Evolutionary conservation across 306 rosid genomes (phyloP).

Genomic region (Cicer bijugum): DNA sequence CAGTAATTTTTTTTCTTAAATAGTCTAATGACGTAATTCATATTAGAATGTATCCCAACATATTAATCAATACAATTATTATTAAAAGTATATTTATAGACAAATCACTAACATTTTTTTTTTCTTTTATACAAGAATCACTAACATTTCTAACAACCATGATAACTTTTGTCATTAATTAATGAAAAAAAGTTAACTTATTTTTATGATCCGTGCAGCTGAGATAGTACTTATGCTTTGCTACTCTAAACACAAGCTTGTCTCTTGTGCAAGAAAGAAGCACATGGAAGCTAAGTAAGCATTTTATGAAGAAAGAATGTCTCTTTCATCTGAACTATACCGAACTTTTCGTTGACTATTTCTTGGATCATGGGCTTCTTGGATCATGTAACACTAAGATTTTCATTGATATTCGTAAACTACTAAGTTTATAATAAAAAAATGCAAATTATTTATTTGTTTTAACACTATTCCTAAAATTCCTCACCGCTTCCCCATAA

Average conservation of each 20-base stretch:
- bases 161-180: too few species aligned
- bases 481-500: background rate
- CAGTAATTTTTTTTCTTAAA: too few species aligned
- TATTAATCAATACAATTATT: too few species aligned
- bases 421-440: conserved; percentile 5
- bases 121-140: too few species aligned
- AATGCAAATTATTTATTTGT: conserved; percentile 12
- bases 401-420: conserved; percentile 31
- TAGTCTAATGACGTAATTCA: too few species aligned
- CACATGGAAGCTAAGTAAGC: conserved; percentile 46
- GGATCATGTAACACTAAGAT: conserved; percentile 55
- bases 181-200: too few species aligned
- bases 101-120: too few species aligned
- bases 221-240: background rate
- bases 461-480: conserved; percentile 1
- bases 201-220: background rate
- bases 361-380: conserved; percentile 89
- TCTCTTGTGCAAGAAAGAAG: conserved; percentile 38
- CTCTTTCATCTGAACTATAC: conserved; percentile 45
- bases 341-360: conserved; percentile 53
- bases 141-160: too few species aligned
- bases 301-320: conserved; percentile 59
- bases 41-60: too few species aligned
- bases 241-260: conserved; percentile 19
- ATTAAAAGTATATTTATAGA: too few species aligned